A percentile compares a stretch with the other conserved stretches of the same genome.
Conservation (phyloP, 1,284 basidiomycete genomes). For the Xerocomus minutiporus region DNA sequence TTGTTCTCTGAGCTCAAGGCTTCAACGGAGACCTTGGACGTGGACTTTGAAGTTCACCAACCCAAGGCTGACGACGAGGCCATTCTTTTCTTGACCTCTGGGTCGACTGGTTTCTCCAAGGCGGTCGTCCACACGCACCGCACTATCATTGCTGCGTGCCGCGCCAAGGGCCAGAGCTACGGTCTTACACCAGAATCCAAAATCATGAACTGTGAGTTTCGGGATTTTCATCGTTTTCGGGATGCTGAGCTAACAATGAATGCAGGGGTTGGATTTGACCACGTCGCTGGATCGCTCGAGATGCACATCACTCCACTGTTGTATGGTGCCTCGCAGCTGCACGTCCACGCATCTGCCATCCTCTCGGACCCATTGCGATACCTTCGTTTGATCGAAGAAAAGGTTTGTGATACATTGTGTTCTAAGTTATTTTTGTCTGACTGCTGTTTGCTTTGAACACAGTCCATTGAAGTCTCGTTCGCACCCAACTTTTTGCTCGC, state of each 20-base stretch:
- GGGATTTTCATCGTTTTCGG: too few relatives aligned
- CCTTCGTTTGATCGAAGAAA: background rate
- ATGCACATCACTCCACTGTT: conserved; percentile 29
- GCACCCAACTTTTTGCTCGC: conserved; percentile 43
- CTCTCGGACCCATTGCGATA: background rate
- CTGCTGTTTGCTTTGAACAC: background rate
- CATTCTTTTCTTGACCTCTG: background rate
- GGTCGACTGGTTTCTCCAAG: conserved; percentile 29
- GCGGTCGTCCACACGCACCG: conserved; percentile 7
- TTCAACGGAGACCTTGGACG: too few relatives aligned
- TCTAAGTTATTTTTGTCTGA: background rate
- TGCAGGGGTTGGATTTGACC: conserved; percentile 36
- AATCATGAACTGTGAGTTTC: conserved; percentile 27
- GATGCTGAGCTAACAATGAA: conserved; percentile 2
- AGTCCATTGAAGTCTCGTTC: conserved; percentile 34
- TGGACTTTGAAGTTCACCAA: too few relatives aligned
- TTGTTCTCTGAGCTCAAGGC: too few relatives aligned
- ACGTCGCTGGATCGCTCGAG: conserved; percentile 35
- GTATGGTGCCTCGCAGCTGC: conserved; percentile 30
- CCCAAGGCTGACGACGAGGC: too few relatives aligned
- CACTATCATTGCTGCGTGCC: conserved; percentile 22
- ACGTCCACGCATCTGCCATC: conserved; percentile 30
- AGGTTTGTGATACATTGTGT: background rate
- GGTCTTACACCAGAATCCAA: conserved; percentile 24
- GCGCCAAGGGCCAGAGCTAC: conserved; percentile 25